Base-by-base conservation (phyloP, 176 grass and related monocot genomes). In the Puya raimondii region DNA sequence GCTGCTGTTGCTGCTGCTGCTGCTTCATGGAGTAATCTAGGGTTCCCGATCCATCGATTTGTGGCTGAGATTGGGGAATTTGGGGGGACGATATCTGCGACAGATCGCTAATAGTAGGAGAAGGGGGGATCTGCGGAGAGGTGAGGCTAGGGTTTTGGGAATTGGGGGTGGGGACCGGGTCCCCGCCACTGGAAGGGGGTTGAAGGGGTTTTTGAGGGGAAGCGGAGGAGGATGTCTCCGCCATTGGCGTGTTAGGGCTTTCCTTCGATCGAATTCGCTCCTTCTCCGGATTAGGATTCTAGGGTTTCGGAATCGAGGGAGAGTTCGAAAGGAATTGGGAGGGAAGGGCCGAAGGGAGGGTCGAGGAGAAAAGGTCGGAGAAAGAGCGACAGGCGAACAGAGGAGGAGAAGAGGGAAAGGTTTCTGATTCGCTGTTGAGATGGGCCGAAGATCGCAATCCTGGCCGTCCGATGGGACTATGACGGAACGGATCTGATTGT, bases 61-160 rank as follows among this genome's bases (percentile, higher is more conserved):
- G 73, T 8, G 73, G 42, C 25, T 76, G 72, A 26, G 64, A 50
- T 66, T 76, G 73, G 2, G 73, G 27, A 66, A 74, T 71, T 75
- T 86, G 88, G 47, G 87, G 85, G 58, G 74, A 81, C 68, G 79
- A 79, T 22, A 75, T 77, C 71, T 85, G 82, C 2, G 76, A 70
- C 11, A 85, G 76, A 49, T 85, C 82, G 18, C 76, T 78, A 26
- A 81, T 73, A 17, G 79, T 74, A 68, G 86, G 90, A 51, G 90
- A 89, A 53, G 83, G 90, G 11, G 90, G 77, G 10, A 85, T 86
- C 82, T 85, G 82, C 4, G 77, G 77, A 23, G 90, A 78, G 27
- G 83, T 70, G 50, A 86, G 74, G 61, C 14, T 61, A 61, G 83
- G 67, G 81, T 73, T 85, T 66, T 86, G 85, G 68, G 84, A 79